Conservation (phyloP, 163 green algal species). For the Scenedesmus sp. region DNA sequence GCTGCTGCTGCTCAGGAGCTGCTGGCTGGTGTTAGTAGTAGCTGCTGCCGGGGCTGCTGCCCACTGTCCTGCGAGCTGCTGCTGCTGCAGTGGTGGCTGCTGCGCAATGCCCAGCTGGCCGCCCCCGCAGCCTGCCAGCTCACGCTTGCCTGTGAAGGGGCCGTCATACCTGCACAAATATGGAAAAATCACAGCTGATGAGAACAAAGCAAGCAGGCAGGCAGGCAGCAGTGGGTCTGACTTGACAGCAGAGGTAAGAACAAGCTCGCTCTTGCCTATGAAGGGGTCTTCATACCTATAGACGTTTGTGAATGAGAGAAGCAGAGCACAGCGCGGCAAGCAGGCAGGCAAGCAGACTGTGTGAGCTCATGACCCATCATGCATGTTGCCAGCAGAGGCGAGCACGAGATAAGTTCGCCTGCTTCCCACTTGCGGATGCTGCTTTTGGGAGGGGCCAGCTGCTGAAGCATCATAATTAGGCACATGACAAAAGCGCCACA, state of each 20-base stretch:
- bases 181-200: neutral
- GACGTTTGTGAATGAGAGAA: neutral
- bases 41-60: conserved; percentile 10
- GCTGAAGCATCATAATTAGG: no score
- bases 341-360: no score
- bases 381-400: no score
- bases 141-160: conserved; percentile 53
- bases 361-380: no score
- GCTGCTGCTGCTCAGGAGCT: neutral
- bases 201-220: neutral
- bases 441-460: neutral
- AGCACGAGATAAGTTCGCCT: neutral
- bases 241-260: neutral
- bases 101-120: conserved; percentile 19
- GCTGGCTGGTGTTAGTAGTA: neutral
- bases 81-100: neutral
- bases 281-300: neutral
- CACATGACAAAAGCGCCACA: no score
- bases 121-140: conserved; percentile 65
- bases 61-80: conserved; percentile 19
- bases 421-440: neutral
- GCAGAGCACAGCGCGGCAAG: no score
- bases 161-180: conserved; percentile 42
- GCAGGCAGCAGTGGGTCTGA: neutral
- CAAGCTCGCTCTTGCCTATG: neutral